These are phyloP conservation scores for Liriodendron chinense DNA, from an alignment of 164 flowering plant species.

Conservation along the genomic window DNA sequence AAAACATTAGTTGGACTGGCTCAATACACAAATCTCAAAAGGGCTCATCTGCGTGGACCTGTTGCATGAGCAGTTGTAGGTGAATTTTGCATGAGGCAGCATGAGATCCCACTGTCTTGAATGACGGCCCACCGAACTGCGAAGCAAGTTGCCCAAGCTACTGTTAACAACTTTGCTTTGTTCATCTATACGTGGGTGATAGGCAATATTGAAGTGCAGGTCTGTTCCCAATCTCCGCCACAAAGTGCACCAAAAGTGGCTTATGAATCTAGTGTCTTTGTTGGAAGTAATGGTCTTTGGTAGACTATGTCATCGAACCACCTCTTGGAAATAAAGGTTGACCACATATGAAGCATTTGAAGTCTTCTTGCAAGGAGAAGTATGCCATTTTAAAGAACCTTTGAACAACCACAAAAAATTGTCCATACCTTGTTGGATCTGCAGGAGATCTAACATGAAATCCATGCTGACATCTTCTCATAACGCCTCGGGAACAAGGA, in stretches of 20 bases:
- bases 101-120: neutral
- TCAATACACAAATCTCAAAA: neutral
- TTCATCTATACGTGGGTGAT: neutral
- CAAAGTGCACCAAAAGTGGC: neutral
- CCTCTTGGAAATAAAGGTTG: neutral
- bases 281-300: neutral
- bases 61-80: neutral
- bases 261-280: neutral
- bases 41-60: neutral
- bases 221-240: neutral
- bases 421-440: too few species aligned
- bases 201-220: neutral
- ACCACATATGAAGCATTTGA: neutral
- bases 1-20: neutral
- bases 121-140: neutral
- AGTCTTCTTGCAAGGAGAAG: neutral
- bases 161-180: neutral
- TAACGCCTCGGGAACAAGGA: neutral
- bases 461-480: conserved; percentile 10
- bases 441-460: conserved; percentile 6
- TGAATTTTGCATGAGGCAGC: neutral
- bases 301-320: neutral
- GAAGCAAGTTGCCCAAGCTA: neutral
- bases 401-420: conserved; percentile 2
- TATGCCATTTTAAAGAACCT: conserved; percentile 5